These are phyloP conservation scores for Talaromyces amestolkiae DNA, from an alignment of 2,329 filamentous ascomycete genomes.

Conservation along the genomic window DNA sequence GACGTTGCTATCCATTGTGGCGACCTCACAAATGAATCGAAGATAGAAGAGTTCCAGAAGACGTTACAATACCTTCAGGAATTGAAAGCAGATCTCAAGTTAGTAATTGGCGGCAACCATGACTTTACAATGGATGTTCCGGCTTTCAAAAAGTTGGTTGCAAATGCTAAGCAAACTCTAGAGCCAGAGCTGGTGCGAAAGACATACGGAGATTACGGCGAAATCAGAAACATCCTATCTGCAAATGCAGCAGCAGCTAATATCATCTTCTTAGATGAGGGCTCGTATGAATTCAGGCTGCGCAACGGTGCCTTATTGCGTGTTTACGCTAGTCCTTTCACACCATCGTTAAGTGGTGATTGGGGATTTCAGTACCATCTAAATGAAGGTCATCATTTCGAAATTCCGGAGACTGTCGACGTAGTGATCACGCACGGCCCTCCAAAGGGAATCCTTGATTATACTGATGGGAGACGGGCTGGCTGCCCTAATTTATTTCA, in stretches of 20 bases:
- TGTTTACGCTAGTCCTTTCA: constrained; percentile 56
- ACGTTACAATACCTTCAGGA: constrained; percentile 45
- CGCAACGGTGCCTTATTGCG: constrained; percentile 50
- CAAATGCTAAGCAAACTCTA: constrained; percentile 27
- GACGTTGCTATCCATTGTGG: constrained; percentile 57
- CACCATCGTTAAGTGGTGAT: constrained; percentile 47
- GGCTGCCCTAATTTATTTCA: constrained; percentile 35
- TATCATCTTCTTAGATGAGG: constrained; percentile 53
- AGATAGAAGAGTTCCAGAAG: constrained; percentile 40
- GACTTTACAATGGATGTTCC: constrained; percentile 47
- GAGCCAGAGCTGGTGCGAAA: constrained; percentile 30
- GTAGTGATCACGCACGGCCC: constrained; percentile 58
- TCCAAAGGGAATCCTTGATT: constrained; percentile 53
- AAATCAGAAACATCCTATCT: constrained; percentile 41
- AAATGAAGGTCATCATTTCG: constrained; percentile 38
- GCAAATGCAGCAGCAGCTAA: constrained; percentile 36
- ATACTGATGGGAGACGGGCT: constrained; percentile 30
- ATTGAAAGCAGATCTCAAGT: constrained; percentile 52
- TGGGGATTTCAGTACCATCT: constrained; percentile 51
- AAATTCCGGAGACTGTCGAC: constrained; percentile 38
- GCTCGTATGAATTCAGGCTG: constrained; percentile 49
- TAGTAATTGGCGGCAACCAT: constrained; percentile 58
- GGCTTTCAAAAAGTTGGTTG: constrained; percentile 37
- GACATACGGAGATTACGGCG: constrained; percentile 43
- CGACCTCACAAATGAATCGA: constrained; percentile 49